Percentiles rank a stretch among this genome's conserved stretches.
These are phyloP conservation scores for Chenopodium berlandieri DNA, from an alignment of 148 eudicot species.

Conservation along the genomic window DNA sequence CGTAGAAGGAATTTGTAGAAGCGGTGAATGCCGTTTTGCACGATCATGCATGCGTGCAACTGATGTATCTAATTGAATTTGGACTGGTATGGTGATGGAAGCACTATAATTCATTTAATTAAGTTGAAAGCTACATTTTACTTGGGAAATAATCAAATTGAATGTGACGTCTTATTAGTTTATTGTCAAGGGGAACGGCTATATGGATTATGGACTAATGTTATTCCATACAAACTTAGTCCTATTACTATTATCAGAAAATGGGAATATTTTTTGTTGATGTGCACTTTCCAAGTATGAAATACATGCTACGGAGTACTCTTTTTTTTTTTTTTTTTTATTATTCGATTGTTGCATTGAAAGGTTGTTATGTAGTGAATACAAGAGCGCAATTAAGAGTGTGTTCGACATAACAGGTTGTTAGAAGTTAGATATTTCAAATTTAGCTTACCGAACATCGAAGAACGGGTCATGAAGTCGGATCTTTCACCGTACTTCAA, in stretches of 20 bases:
- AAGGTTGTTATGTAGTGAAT: too few species aligned
- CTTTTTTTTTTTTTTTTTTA: too few species aligned
- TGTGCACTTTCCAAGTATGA: too few species aligned
- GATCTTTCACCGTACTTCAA: too few species aligned
- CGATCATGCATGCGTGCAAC: neutral
- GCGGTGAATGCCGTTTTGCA: neutral
- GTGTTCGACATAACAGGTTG: too few species aligned
- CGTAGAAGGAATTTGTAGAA: neutral
- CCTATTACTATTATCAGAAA: neutral
- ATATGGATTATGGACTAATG: neutral
- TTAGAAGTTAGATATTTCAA: too few species aligned
- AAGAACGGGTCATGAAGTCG: too few species aligned
- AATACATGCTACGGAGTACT: too few species aligned
- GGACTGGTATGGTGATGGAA: neutral
- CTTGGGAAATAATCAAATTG: neutral
- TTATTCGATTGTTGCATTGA: too few species aligned
- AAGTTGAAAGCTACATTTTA: conserved; percentile 1
- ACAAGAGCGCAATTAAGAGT: too few species aligned
- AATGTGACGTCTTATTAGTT: neutral
- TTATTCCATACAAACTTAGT: neutral
- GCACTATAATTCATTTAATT: neutral
- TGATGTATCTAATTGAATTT: neutral
- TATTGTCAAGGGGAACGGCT: neutral
- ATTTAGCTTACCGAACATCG: too few species aligned
- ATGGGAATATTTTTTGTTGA: neutral